A percentile compares a stretch with the other conserved stretches of the same genome.
Evolutionary conservation across 495 filamentous ascomycete species (phyloP).

Genomic region (Daldinia childiae): DNA sequence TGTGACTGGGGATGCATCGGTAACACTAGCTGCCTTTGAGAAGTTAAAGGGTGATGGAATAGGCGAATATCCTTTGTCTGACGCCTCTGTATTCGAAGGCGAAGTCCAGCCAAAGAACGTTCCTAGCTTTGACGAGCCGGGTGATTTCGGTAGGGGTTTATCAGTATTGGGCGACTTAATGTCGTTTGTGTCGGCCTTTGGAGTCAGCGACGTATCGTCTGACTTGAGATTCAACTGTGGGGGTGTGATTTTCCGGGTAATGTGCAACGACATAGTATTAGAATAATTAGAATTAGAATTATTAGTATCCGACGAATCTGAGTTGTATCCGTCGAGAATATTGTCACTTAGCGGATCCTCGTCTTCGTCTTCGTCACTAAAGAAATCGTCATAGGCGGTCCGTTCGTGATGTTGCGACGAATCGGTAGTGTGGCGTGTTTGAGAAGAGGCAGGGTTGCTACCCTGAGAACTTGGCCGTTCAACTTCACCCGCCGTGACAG

Average conservation of each 20-base stretch:
- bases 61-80: constrained; percentile 61
- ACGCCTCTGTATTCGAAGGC: constrained; percentile 59
- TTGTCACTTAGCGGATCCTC: constrained; percentile 48
- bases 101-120: constrained; percentile 64
- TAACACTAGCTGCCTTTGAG: constrained; percentile 48
- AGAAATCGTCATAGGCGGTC: constrained; percentile 48
- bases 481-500: constrained; percentile 47
- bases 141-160: constrained; percentile 64
- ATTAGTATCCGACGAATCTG: constrained; percentile 45
- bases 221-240: constrained; percentile 58
- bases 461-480: constrained; percentile 48
- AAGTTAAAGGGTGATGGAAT: constrained; percentile 57
- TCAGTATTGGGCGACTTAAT: constrained; percentile 53
- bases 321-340: constrained; percentile 47
- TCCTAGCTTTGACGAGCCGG: constrained; percentile 60
- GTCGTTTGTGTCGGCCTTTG: constrained; percentile 40
- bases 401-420: constrained; percentile 40
- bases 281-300: constrained; percentile 42
- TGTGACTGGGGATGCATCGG: constrained; percentile 53
- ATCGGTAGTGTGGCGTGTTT: constrained; percentile 43
- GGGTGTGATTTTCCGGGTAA: constrained; percentile 58
- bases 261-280: constrained; percentile 55
- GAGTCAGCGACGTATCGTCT: constrained; percentile 42
- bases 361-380: constrained; percentile 50
- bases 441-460: constrained; percentile 51